phyloP scores from a whole-genome alignment of 148 eudicot genomes.

The Fagopyrum esculentum region DNA sequence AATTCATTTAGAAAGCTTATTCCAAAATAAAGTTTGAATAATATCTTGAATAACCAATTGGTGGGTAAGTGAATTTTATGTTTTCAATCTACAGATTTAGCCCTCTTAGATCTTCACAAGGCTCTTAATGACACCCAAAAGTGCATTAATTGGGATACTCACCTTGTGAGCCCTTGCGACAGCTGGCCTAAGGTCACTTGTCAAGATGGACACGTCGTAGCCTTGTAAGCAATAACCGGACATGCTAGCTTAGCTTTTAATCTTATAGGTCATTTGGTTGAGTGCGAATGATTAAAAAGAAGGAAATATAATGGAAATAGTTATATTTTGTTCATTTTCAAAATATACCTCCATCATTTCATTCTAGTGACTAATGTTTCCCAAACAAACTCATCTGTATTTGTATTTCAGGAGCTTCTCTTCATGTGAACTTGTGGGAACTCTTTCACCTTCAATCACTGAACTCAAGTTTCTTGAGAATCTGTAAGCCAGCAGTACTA shows the following conservation, averaged over 20 bases:
- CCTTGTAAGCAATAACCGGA: slow-evolving; percentile 46
- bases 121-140: slow-evolving; percentile 57
- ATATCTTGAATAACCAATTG: not conserved
- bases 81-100: slow-evolving; percentile 56
- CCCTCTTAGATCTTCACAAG: slow-evolving; percentile 48
- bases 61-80: not conserved
- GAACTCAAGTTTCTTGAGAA: slow-evolving; percentile 40
- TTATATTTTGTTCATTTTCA: too few relatives aligned
- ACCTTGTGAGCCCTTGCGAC: slow-evolving; percentile 73
- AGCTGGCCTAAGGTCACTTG: slow-evolving; percentile 91
- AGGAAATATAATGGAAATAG: too few relatives aligned
- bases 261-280: too few relatives aligned
- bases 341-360: too few relatives aligned
- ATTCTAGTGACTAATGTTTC: not conserved
- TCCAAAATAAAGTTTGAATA: not conserved
- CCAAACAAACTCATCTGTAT: not conserved
- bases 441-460: slow-evolving; percentile 44
- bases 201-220: slow-evolving; percentile 56
- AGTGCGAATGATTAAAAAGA: too few relatives aligned
- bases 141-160: slow-evolving; percentile 57
- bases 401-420: slow-evolving; percentile 38
- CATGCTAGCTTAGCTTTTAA: too few relatives aligned
- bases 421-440: slow-evolving; percentile 56
- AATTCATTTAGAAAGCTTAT: not conserved
- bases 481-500: slow-evolving; percentile 31